Conservation (phyloP, 1,284 basidiomycete species). For the Ganoderma multipileum region DNA sequence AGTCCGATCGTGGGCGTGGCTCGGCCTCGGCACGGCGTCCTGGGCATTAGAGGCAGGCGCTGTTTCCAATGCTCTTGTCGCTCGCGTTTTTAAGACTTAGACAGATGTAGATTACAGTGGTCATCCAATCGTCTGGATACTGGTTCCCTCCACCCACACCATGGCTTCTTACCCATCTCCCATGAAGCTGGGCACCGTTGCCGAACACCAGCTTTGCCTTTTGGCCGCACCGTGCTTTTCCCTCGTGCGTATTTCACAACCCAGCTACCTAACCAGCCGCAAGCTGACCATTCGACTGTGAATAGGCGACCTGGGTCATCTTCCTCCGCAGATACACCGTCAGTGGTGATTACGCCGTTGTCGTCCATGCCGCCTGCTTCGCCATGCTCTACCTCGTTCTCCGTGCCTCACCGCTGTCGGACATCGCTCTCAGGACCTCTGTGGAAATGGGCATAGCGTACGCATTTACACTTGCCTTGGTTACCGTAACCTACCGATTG, state of each 20-base stretch:
- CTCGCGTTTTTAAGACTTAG: no score
- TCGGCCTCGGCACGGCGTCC: no score
- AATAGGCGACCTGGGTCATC: background rate
- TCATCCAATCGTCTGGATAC: no score
- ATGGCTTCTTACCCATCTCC: no score
- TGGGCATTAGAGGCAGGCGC: no score
- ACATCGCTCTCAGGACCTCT: background rate
- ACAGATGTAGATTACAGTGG: no score
- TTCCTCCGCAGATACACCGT: background rate
- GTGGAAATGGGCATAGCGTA: background rate
- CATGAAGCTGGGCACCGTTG: background rate
- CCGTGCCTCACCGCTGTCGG: background rate
- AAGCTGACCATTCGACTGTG: background rate
- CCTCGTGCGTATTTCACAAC: background rate
- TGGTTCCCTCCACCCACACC: no score
- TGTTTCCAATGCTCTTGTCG: no score
- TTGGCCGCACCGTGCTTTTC: background rate
- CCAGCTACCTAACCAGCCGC: background rate
- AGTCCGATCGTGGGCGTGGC: no score
- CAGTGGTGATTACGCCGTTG: background rate
- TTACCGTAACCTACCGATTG: conserved; percentile 10
- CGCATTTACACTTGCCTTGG: background rate
- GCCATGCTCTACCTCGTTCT: background rate
- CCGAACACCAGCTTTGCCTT: background rate
- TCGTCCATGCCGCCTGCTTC: background rate